Conservation (phyloP, 2,329 filamentous ascomycete species). For the Clonostachys sp. region DNA sequence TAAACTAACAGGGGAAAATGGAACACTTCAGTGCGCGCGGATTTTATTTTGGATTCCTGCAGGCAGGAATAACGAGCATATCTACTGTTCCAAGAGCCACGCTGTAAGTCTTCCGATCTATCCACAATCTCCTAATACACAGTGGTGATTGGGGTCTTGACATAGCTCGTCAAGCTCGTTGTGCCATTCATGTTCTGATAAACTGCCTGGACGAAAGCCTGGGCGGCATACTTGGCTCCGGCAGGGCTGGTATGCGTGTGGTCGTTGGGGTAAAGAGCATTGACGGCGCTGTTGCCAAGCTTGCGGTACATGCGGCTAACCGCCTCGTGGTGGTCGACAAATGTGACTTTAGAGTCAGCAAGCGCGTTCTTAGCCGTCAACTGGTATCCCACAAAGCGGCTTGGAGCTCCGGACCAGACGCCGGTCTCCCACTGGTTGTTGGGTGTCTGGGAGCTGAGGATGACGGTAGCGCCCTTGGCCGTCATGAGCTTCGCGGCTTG, state of each 20-base stretch:
- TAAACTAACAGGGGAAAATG: too few relatives aligned
- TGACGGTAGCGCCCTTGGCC: conserved; percentile 54
- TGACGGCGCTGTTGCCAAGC: conserved; percentile 42
- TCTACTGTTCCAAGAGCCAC: too few relatives aligned
- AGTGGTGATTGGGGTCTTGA: conserved; percentile 11
- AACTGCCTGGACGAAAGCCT: conserved; percentile 41
- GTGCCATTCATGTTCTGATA: conserved; percentile 18
- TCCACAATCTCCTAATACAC: conserved; percentile 4
- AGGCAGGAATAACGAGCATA: too few relatives aligned
- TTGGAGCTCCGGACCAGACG: conserved; percentile 36
- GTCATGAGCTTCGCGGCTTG: conserved; percentile 49
- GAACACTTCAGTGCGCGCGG: too few relatives aligned
- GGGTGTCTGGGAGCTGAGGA: conserved; percentile 52
- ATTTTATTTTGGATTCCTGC: too few relatives aligned
- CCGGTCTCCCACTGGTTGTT: conserved; percentile 58
- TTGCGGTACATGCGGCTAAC: conserved; percentile 46
- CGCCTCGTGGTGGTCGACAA: conserved; percentile 58
- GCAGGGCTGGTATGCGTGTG: conserved; percentile 57
- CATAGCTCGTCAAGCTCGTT: conserved; percentile 13
- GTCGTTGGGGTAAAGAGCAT: conserved; percentile 51
- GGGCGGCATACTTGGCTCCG: conserved; percentile 50
- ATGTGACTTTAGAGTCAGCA: conserved; percentile 36
- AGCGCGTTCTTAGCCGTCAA: conserved; percentile 29
- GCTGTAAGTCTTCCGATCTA: too few relatives aligned
- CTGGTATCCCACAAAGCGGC: conserved; percentile 53